Base-by-base conservation (phyloP, 2,329 filamentous ascomycete genomes). In the Aureobasidium uvarum region DNA sequence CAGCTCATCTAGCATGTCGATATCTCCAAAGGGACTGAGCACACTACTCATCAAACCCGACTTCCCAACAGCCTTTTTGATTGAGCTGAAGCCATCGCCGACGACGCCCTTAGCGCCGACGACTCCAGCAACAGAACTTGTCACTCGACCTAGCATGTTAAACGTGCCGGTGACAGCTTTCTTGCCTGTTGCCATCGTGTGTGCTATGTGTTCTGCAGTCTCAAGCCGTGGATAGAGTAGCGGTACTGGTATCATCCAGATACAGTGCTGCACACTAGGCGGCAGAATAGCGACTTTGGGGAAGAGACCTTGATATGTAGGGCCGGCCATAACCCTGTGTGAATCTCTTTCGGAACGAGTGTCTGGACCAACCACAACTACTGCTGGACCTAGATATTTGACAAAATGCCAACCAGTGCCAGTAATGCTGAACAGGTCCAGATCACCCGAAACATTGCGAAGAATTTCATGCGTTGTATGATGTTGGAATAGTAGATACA, bases 341-440 rank as follows among this genome's bases (percentile, higher is more conserved):
- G 92, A 91, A 62, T 90, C 96, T 60, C 95, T 84, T 78, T 99
- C 95, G 5, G 93, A 96, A 62, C 95, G 87, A 70, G 92, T 94
- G 76, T 99, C 95, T 2, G 91, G 89, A 0, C 94, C 95, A 59
- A 96, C 89, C 0, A 96, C 89, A 0, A 92, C 92, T 14, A 99
- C 88, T 5, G 91, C 91, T 0, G 95, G 95, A 0, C 95, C 95
- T 6, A 99, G 85, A 72, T 90, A 97, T 78, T 99, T 99, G 78
- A 99, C 86, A 76, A 98, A 99, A 77, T 99, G 95, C 95, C 95
- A 99, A 8, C 95, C 95, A 23, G 90, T 90, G n/a, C 95, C 94
- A 0, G 95, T 98, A 64, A 99, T 89, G 1, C 94, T 98, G 78
- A 99, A 99, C 6, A 99, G 85, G 72, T 99, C 95, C 55, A 88